phyloP scores from a whole-genome alignment of 306 rosid genomes.

The Crotalaria pallida region DNA sequence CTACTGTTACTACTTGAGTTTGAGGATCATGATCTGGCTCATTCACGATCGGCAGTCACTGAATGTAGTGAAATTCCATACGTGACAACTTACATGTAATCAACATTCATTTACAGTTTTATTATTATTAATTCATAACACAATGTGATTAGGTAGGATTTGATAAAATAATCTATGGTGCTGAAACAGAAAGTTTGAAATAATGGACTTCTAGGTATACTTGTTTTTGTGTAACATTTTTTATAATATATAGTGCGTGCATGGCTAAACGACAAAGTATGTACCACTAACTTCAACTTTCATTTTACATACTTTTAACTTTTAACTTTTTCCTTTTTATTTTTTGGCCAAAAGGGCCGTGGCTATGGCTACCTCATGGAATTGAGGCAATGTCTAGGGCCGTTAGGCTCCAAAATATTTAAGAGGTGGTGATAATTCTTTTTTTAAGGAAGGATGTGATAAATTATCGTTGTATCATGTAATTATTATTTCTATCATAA shows the following conservation, averaged over 20 bases:
- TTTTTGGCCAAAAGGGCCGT: slow-evolving; percentile 17
- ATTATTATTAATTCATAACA: neutral
- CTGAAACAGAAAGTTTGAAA: too few relatives aligned
- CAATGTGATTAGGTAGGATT: slow-evolving; percentile 19
- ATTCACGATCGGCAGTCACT: slow-evolving; percentile 22
- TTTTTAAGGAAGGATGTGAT: too few relatives aligned
- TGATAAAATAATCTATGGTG: slow-evolving; percentile 6
- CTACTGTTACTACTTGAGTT: neutral
- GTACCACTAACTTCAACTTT: slow-evolving; percentile 30
- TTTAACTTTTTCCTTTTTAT: neutral
- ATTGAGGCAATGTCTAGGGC: too few relatives aligned
- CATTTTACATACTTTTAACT: too few relatives aligned
- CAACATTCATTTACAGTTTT: neutral
- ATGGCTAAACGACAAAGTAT: slow-evolving; percentile 18
- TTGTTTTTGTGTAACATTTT: too few relatives aligned
- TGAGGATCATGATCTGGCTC: slow-evolving; percentile 16
- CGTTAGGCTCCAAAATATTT: too few relatives aligned
- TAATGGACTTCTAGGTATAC: too few relatives aligned
- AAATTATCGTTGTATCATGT: too few relatives aligned
- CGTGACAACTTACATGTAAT: slow-evolving; percentile 36
- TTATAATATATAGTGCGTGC: too few relatives aligned
- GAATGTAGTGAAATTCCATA: slow-evolving; percentile 29
- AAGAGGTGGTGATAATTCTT: too few relatives aligned
- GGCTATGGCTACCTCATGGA: too few relatives aligned
- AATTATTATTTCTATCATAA: too few relatives aligned